These are phyloP conservation scores for Colletotrichum euphorbiae DNA, from an alignment of 2,329 filamentous ascomycete species.

Conservation along the genomic window DNA sequence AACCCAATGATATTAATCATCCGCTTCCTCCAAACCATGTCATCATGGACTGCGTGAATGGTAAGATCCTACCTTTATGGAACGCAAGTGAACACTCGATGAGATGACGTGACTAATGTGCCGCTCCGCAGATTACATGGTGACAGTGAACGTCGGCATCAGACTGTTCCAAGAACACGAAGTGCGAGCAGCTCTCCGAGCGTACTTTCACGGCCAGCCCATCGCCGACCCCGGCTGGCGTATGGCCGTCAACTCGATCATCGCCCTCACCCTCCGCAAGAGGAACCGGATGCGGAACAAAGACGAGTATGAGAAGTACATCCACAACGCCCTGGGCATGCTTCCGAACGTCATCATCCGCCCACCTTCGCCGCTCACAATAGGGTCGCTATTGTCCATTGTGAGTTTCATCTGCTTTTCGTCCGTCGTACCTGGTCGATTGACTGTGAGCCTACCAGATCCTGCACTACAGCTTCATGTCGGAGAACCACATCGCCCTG, in stretches of 20 bases:
- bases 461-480: conserved; percentile 27
- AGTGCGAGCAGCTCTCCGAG: conserved; percentile 21
- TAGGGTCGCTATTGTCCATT: conserved; percentile 22
- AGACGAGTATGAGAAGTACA: conserved; percentile 34
- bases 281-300: conserved; percentile 28
- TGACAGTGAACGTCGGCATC: conserved; percentile 9
- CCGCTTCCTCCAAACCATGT: conserved; percentile 35
- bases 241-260: conserved; percentile 30
- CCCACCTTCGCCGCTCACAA: conserved; percentile 21
- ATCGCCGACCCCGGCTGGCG: conserved; percentile 26
- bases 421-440: neutral
- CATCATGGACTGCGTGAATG: conserved; percentile 35
- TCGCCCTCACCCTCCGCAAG: conserved; percentile 20
- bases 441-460: conserved; percentile 4
- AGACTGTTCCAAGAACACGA: conserved; percentile 31
- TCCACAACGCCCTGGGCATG: conserved; percentile 33
- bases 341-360: conserved; percentile 26
- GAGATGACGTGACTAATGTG: neutral
- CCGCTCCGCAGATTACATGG: conserved; percentile 5
- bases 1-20: conserved; percentile 18
- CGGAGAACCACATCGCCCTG: conserved; percentile 27
- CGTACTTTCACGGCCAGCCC: conserved; percentile 32
- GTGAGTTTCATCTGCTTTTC: neutral
- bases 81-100: neutral
- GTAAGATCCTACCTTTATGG: neutral